These are phyloP conservation scores for Avena eriantha DNA, from an alignment of 176 grass and related monocot species.

Conservation along the genomic window DNA sequence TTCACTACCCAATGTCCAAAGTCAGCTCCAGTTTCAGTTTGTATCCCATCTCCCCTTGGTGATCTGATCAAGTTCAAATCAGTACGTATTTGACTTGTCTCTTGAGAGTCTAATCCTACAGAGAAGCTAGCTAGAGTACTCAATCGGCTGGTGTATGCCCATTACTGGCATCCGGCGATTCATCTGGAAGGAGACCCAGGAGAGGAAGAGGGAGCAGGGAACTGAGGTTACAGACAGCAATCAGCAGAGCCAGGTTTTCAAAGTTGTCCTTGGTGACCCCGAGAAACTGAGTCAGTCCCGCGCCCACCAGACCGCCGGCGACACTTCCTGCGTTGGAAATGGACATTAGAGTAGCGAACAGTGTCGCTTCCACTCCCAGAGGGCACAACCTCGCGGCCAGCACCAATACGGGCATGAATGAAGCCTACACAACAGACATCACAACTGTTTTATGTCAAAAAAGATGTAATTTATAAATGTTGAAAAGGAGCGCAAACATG, in stretches of 20 bases:
- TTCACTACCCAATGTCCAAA: no score
- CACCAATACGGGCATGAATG: conserved; percentile 95
- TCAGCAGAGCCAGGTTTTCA: conserved; percentile 65
- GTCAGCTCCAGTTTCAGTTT: no score
- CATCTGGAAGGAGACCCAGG: conserved; percentile 76
- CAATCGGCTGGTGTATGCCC: conserved; percentile 27
- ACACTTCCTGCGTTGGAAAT: conserved; percentile 89
- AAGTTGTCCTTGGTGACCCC: conserved; percentile 84
- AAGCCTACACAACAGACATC: conserved; percentile 59
- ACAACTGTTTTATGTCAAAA: background rate
- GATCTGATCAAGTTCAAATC: no score
- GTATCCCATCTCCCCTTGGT: no score
- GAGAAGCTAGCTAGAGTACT: background rate
- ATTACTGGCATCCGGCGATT: conserved; percentile 44
- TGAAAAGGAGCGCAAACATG: conserved; percentile 2
- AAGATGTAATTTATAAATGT: background rate
- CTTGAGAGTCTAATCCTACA: background rate
- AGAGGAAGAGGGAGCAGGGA: conserved; percentile 89
- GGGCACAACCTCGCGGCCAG: conserved; percentile 88
- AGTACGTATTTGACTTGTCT: no score
- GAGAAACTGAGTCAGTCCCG: conserved; percentile 79
- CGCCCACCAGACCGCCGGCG: conserved; percentile 72
- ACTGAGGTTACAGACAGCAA: conserved; percentile 77
- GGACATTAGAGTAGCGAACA: conserved; percentile 96
- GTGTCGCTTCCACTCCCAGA: conserved; percentile 79